phyloP scores from a whole-genome alignment of 306 rosid genomes.

The Comarum palustre region DNA sequence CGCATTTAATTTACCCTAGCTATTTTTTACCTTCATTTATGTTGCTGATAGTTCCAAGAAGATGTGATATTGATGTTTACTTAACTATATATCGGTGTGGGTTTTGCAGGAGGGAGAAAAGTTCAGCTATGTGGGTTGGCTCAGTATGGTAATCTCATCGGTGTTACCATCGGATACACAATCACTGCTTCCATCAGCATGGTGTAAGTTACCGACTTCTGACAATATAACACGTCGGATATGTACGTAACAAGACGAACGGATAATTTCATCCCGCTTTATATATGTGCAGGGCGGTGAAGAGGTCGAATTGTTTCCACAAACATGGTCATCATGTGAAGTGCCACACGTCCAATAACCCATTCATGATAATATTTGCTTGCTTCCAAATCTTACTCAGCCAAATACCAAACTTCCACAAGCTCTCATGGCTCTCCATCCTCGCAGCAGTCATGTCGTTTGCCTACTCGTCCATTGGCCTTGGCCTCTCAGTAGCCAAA shows the following conservation, averaged over 20 bases:
- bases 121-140: conserved; percentile 89
- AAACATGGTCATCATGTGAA: conserved; percentile 60
- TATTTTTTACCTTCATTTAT: background rate
- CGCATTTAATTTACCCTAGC: background rate
- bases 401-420: conserved; percentile 78
- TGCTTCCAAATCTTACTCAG: conserved; percentile 70
- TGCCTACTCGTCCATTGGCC: conserved; percentile 85
- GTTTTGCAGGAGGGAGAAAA: conserved; percentile 60
- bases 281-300: conserved; percentile 64
- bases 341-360: conserved; percentile 59
- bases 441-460: conserved; percentile 98
- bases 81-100: background rate
- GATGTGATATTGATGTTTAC: background rate
- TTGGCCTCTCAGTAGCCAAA: conserved; percentile 81
- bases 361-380: conserved; percentile 70
- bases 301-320: conserved; percentile 81
- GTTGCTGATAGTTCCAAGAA: background rate
- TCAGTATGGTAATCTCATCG: conserved; percentile 75
- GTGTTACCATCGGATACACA: conserved; percentile 88
- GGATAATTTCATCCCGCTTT: background rate
- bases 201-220: conserved; percentile 55
- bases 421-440: conserved; percentile 91
- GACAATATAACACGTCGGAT: background rate
- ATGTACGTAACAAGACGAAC: background rate
- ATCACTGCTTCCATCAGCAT: conserved; percentile 92